Conservation (phyloP, 2,329 filamentous ascomycete genomes). For the Diaporthe sp. region DNA sequence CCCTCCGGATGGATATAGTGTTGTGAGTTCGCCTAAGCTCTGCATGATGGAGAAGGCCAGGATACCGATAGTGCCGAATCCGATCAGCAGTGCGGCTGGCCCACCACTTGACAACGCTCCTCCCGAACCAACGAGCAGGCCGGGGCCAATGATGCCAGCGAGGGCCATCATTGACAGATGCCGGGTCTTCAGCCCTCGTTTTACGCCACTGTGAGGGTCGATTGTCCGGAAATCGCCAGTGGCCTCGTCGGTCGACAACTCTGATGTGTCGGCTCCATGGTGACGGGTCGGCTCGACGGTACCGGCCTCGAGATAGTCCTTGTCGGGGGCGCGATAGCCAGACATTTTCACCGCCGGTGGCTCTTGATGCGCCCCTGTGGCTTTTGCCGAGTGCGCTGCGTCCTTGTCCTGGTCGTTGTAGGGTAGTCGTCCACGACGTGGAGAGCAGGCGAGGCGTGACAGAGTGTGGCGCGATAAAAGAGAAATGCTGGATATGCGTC, state of each 20-base stretch:
- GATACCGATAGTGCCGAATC: constrained; percentile 79
- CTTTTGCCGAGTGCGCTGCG: background rate
- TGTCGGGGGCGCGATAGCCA: constrained; percentile 29
- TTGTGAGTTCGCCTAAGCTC: constrained; percentile 80
- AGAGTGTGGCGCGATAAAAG: background rate
- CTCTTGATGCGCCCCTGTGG: background rate
- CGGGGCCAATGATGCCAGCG: constrained; percentile 76
- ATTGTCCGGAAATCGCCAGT: constrained; percentile 60
- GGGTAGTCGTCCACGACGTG: background rate
- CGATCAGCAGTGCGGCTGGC: constrained; percentile 79
- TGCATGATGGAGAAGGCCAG: constrained; percentile 79
- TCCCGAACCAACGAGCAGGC: constrained; percentile 79
- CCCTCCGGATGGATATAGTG: constrained; percentile 78
- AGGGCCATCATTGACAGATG: constrained; percentile 77
- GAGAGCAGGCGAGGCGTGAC: background rate
- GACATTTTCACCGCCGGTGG: constrained; percentile 3
- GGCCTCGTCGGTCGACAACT: constrained; percentile 51
- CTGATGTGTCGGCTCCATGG: constrained; percentile 12
- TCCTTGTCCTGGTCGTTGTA: background rate
- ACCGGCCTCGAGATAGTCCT: constrained; percentile 7
- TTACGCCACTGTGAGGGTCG: constrained; percentile 75
- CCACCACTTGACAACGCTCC: constrained; percentile 77
- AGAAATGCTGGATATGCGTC: background rate
- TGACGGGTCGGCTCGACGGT: constrained; percentile 11
- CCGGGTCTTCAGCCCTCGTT: constrained; percentile 76